phyloP scores from a whole-genome alignment of 2,329 filamentous ascomycete species.

The Cladosporium sp. region DNA sequence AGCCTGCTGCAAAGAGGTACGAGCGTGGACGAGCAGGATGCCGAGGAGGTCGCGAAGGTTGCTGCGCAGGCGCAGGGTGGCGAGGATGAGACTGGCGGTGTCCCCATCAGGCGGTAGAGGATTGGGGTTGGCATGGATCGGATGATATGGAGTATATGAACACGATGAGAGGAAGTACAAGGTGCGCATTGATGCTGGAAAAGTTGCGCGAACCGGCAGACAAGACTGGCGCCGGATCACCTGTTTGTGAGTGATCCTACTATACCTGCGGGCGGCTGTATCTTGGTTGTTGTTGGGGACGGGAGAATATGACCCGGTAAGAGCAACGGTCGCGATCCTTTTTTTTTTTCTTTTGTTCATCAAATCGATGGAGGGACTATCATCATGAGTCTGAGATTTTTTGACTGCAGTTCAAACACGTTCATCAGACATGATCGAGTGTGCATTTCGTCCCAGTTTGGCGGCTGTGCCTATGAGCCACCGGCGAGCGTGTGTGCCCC shows the following conservation, averaged over 20 bases:
- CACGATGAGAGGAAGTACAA: background rate
- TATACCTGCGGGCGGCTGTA: background rate
- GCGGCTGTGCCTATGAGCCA: background rate
- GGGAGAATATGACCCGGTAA: background rate
- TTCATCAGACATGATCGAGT: background rate
- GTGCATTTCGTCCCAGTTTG: background rate
- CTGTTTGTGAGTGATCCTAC: background rate
- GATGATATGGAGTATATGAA: background rate
- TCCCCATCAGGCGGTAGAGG: constrained; percentile 26
- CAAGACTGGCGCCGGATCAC: background rate
- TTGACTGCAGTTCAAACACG: background rate
- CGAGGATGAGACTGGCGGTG: constrained; percentile 21
- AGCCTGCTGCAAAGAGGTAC: constrained; percentile 84
- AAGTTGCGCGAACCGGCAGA: background rate
- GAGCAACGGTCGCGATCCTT: background rate
- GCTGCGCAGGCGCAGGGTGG: constrained; percentile 11
- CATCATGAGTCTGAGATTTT: background rate
- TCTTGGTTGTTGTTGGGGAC: background rate
- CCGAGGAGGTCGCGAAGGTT: constrained; percentile 35
- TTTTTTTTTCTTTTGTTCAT: background rate
- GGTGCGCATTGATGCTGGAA: background rate
- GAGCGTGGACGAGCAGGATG: constrained; percentile 62
- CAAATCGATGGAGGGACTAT: background rate
- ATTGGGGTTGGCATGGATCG: too few relatives aligned
- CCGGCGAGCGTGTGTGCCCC: background rate